Evolutionary conservation across 2,329 filamentous ascomycete species (phyloP).

Genomic region (Ceratocystis variospora): DNA sequence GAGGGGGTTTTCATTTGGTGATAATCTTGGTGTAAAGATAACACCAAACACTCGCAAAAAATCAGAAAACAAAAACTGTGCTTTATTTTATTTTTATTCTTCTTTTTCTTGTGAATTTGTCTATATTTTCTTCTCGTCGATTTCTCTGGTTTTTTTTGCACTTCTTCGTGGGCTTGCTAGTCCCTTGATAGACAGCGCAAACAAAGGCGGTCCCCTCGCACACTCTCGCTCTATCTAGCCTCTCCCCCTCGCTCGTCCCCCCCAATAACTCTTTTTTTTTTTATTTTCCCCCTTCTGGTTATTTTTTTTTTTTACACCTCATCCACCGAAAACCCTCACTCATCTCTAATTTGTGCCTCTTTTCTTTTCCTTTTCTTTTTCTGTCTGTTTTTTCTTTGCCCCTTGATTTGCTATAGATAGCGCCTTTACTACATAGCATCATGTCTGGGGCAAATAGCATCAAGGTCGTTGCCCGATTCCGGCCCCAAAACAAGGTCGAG

Average conservation of each 20-base stretch:
- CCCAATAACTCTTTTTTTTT: conserved; percentile 10
- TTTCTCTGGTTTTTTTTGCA: not conserved
- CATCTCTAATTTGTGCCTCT: not conserved
- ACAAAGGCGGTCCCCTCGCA: conserved; percentile 2
- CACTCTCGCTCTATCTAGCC: conserved; percentile 10
- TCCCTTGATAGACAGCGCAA: conserved; percentile 6
- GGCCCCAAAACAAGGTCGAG: conserved; percentile 93
- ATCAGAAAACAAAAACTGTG: not conserved
- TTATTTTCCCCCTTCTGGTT: not conserved
- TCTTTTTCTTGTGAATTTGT: not conserved
- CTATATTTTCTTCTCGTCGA: not conserved
- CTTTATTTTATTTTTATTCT: not conserved
- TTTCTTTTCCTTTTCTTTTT: conserved; percentile 7
- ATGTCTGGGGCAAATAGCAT: conserved; percentile 49
- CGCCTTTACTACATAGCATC: conserved; percentile 24
- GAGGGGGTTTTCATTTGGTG: not conserved
- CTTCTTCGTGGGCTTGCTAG: not conserved
- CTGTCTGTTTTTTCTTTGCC: not conserved
- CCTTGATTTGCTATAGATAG: not conserved
- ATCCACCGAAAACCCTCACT: not conserved
- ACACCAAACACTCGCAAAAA: not conserved
- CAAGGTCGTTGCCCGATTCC: conserved; percentile 93
- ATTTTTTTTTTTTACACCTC: conserved; percentile 5
- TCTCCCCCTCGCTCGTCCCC: conserved; percentile 8
- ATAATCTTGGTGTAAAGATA: not conserved